phyloP scores from a whole-genome alignment of 164 flowering plant genomes.

The Nymphaea colorata region DNA sequence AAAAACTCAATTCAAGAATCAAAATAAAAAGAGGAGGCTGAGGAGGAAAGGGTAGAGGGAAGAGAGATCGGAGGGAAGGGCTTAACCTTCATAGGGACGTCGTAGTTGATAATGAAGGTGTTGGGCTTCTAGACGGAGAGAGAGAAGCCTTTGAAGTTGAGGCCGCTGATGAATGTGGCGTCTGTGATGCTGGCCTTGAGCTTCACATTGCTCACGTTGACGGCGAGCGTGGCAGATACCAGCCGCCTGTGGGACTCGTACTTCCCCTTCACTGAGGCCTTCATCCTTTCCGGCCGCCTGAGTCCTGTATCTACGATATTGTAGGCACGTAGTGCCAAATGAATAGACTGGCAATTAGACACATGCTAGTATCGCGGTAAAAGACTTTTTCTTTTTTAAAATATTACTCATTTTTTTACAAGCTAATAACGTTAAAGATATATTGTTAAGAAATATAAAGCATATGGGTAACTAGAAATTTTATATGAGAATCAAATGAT shows the following conservation, averaged over 20 bases:
- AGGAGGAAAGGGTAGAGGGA: background rate
- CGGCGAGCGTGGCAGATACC: slow-evolving; percentile 41
- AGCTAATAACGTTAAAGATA: too few relatives aligned
- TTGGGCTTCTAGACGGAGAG: slow-evolving; percentile 82
- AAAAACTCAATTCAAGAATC: background rate
- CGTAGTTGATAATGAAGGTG: slow-evolving; percentile 59
- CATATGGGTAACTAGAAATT: too few relatives aligned
- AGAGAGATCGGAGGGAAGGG: background rate
- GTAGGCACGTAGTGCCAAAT: too few relatives aligned
- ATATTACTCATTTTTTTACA: too few relatives aligned
- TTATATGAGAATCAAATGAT: too few relatives aligned
- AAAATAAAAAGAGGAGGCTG: background rate
- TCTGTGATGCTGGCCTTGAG: too few relatives aligned
- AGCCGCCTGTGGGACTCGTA: slow-evolving; percentile 42
- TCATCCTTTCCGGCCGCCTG: slow-evolving; percentile 25
- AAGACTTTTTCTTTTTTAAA: too few relatives aligned
- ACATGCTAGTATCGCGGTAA: too few relatives aligned
- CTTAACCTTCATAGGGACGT: slow-evolving; percentile 70
- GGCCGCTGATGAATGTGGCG: slow-evolving; percentile 68
- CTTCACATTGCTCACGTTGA: too few relatives aligned
- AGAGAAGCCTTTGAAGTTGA: slow-evolving; percentile 56
- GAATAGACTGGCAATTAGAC: too few relatives aligned
- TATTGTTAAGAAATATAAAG: too few relatives aligned
- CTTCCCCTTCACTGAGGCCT: slow-evolving; percentile 52
- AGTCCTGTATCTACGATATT: background rate